Percentiles rank a stretch among this genome's conserved stretches.
phyloP scores from a whole-genome alignment of 1,284 basidiomycete genomes.

The Schizophyllum commune region DNA sequence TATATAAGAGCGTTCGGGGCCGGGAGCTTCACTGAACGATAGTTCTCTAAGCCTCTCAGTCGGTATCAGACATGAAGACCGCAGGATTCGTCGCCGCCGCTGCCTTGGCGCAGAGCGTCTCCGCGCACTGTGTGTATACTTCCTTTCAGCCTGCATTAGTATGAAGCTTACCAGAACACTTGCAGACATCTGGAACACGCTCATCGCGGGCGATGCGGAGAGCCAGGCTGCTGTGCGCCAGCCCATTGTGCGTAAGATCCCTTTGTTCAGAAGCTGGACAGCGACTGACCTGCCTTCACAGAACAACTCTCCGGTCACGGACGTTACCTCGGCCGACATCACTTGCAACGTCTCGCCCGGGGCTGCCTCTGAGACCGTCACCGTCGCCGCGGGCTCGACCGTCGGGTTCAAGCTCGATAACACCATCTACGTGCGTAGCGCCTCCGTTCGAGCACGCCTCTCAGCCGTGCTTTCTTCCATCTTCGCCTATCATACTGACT shows the following conservation, averaged over 20 bases:
- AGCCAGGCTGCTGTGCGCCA: constrained; percentile 5
- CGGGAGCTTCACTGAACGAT: background rate
- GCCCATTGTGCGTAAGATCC: constrained; percentile 1
- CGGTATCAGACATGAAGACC: background rate
- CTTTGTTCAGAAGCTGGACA: background rate
- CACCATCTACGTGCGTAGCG: constrained; percentile 18
- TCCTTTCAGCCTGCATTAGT: background rate
- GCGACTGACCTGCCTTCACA: background rate
- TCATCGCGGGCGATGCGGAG: constrained; percentile 4
- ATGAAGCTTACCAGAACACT: background rate
- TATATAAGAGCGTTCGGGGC: background rate
- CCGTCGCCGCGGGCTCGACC: constrained; percentile 21
- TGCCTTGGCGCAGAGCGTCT: constrained; percentile 2
- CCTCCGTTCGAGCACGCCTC: background rate
- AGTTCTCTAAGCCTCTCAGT: background rate
- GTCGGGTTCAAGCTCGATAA: constrained; percentile 19
- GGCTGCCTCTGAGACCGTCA: constrained; percentile 10
- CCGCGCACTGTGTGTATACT: constrained; percentile 8
- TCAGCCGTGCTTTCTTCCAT: background rate
- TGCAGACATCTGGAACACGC: constrained; percentile 7
- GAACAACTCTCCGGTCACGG: background rate
- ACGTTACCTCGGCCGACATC: constrained; percentile 8
- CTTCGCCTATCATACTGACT: background rate
- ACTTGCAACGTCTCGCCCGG: constrained; percentile 8
- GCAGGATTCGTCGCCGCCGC: background rate